These are phyloP conservation scores for Apiospora phragmitis DNA, from an alignment of 2,329 filamentous ascomycete genomes.

Conservation along the genomic window DNA sequence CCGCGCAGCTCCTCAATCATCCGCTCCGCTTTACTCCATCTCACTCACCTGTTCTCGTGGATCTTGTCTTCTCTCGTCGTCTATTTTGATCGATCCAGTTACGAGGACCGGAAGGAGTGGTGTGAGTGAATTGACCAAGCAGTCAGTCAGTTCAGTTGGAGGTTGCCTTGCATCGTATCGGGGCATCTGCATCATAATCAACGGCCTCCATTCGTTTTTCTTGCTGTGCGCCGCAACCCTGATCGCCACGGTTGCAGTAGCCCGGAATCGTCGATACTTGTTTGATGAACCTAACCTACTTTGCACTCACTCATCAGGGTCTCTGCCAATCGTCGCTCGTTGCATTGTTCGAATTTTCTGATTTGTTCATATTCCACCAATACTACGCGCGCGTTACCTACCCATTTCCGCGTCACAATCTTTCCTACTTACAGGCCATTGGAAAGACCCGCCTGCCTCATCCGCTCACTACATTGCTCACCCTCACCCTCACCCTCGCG, in stretches of 20 bases:
- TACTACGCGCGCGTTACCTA: background rate
- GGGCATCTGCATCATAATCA: constrained; percentile 8
- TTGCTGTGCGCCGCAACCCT: constrained; percentile 7
- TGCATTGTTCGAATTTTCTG: background rate
- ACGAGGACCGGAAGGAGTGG: background rate
- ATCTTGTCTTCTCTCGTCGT: constrained; percentile 6
- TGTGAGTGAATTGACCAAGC: background rate
- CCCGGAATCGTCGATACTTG: background rate
- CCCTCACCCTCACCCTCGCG: background rate
- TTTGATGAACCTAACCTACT: background rate
- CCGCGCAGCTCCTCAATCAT: background rate
- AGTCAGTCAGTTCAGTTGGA: background rate
- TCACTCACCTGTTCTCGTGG: background rate
- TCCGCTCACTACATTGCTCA: background rate
- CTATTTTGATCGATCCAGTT: constrained; percentile 15
- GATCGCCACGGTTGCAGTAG: constrained; percentile 11
- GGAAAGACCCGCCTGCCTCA: background rate
- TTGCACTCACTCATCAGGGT: background rate
- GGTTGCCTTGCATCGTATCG: constrained; percentile 4
- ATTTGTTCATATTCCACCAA: background rate
- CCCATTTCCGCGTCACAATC: background rate
- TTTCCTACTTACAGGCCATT: background rate
- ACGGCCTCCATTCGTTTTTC: constrained; percentile 5
- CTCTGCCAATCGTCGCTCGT: background rate
- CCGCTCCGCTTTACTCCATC: constrained; percentile 2